Evolutionary conservation across 306 rosid species (phyloP).

Genomic region (Casuarina cunninghamiana): DNA sequence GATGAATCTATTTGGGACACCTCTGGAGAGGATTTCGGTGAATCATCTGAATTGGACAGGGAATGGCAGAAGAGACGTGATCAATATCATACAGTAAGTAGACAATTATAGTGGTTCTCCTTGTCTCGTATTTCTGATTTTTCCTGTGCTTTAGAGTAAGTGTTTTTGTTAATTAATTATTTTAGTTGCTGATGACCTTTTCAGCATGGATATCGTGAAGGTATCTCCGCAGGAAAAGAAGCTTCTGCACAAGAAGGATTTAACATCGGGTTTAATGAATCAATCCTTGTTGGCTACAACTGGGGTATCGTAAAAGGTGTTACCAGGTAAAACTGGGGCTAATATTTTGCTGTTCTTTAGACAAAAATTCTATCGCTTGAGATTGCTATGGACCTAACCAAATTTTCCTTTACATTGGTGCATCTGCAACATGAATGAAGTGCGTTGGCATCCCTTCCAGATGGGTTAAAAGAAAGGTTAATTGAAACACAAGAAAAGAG

Average conservation of each 20-base stretch:
- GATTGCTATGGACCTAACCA: not conserved
- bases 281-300: slow-evolving; percentile 57
- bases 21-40: slow-evolving; percentile 50
- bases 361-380: not conserved
- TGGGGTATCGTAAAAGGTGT: slow-evolving; percentile 89
- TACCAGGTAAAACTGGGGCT: slow-evolving; percentile 52
- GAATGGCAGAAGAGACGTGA: slow-evolving; percentile 78
- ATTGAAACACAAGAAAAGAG: slow-evolving; percentile 50
- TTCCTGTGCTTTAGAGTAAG: not conserved
- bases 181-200: slow-evolving; percentile 2
- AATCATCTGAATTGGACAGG: slow-evolving; percentile 51
- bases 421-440: slow-evolving; percentile 40
- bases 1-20: slow-evolving; percentile 46
- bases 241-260: slow-evolving; percentile 86
- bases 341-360: not conserved
- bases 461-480: slow-evolving; percentile 56
- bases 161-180: not conserved
- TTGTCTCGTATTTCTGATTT: slow-evolving; percentile 6
- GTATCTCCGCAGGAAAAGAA: slow-evolving; percentile 76
- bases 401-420: slow-evolving; percentile 11
- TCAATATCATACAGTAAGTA: slow-evolving; percentile 65
- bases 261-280: slow-evolving; percentile 73
- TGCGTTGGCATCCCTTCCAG: slow-evolving; percentile 70
- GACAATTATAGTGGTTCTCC: slow-evolving; percentile 5
- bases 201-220: slow-evolving; percentile 87